phyloP scores from a whole-genome alignment of 139 green algal species.

The Desmodesmus armatus region DNA sequence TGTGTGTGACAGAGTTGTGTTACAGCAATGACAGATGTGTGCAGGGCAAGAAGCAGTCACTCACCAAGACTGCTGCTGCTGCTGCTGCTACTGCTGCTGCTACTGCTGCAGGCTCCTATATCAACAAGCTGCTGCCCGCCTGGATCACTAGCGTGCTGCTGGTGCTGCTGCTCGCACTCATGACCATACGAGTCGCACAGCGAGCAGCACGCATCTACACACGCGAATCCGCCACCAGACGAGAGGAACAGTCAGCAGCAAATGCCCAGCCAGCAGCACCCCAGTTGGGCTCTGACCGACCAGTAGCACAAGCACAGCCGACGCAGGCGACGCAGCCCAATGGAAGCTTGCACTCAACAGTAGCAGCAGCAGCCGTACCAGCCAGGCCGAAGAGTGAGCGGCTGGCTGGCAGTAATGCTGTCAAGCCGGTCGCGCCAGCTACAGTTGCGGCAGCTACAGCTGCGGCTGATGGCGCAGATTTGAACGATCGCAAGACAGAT shows the following conservation, averaged over 20 bases:
- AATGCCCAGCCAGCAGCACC: not conserved
- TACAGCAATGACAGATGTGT: no score
- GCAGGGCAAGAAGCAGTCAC: no score
- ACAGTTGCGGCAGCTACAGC: not conserved
- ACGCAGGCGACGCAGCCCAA: no score
- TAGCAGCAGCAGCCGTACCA: not conserved
- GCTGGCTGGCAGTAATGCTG: not conserved
- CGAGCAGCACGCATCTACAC: conserved; percentile 13
- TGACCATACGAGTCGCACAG: conserved; percentile 35
- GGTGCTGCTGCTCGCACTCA: conserved; percentile 30
- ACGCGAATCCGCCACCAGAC: conserved; percentile 4
- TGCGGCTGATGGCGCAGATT: not conserved
- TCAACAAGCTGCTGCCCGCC: conserved; percentile 33
- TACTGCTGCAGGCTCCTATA: conserved; percentile 25
- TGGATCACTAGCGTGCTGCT: conserved; percentile 45
- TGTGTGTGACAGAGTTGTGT: no score
- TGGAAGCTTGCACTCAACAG: no score
- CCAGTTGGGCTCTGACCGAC: no score
- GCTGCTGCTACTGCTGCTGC: not conserved
- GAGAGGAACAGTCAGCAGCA: conserved; percentile 1
- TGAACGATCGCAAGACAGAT: not conserved
- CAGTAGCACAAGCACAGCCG: no score
- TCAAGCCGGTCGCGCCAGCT: not conserved
- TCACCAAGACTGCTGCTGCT: not conserved
- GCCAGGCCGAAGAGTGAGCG: not conserved